Percentiles rank a stretch among this genome's conserved stretches.
Conservation (phyloP, 805 yeast species). For the Citeromyces matritensis region DNA sequence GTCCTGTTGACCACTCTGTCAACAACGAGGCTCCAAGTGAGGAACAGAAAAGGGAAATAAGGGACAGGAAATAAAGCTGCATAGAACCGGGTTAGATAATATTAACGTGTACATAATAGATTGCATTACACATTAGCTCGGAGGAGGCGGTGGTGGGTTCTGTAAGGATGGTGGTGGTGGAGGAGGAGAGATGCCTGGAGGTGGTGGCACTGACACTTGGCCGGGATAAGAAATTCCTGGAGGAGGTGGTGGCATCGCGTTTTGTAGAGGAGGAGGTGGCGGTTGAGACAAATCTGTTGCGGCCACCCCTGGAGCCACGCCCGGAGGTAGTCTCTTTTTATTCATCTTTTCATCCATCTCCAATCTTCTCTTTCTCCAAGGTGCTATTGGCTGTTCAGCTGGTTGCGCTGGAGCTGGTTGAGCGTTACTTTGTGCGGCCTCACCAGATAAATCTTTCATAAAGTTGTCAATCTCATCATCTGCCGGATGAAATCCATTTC, state of each 20-base stretch:
- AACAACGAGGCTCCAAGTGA: slow-evolving; percentile 13
- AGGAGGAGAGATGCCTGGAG: slow-evolving; percentile 11
- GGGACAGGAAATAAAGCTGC: slow-evolving; percentile 8
- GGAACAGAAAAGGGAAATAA: background rate
- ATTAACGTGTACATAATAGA: background rate
- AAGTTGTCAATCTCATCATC: slow-evolving; percentile 35
- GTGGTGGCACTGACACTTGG: slow-evolving; percentile 1
- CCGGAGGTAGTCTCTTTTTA: slow-evolving; percentile 1
- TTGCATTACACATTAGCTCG: slow-evolving; percentile 2
- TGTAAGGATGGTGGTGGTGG: slow-evolving; percentile 12
- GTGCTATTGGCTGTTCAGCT: slow-evolving; percentile 8
- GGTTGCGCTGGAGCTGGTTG: slow-evolving; percentile 10
- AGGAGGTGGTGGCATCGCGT: slow-evolving; percentile 2
- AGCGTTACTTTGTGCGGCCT: slow-evolving; percentile 3
- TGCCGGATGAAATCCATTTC: slow-evolving; percentile 12
- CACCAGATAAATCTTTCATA: slow-evolving; percentile 30
- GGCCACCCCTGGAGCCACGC: background rate
- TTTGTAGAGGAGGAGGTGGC: slow-evolving; percentile 4
- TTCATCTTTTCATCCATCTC: slow-evolving; percentile 3
- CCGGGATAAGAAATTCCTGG: slow-evolving; percentile 11
- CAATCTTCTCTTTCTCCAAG: slow-evolving; percentile 9
- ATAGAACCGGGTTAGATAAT: background rate
- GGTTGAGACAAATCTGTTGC: background rate
- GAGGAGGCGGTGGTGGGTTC: slow-evolving; percentile 11
- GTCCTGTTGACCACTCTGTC: slow-evolving; percentile 30